phyloP scores from a whole-genome alignment of 169 alveolate genomes.

The Plasmodium vinckei region DNA sequence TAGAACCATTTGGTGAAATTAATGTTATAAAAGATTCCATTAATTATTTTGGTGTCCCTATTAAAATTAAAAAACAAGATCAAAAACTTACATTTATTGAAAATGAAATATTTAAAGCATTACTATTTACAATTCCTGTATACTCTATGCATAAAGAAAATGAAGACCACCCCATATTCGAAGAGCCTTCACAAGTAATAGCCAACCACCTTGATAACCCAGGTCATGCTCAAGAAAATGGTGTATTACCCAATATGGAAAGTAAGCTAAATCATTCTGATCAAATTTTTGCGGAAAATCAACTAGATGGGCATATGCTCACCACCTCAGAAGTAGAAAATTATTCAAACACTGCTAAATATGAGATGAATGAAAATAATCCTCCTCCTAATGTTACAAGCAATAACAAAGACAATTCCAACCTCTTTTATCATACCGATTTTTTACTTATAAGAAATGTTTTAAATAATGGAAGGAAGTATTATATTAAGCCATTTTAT shows the following conservation, averaged over 20 bases:
- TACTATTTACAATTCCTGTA: slow-evolving; percentile 41
- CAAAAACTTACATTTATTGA: slow-evolving; percentile 64
- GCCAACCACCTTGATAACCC: neutral
- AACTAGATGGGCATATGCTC: too few species aligned
- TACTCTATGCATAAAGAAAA: slow-evolving; percentile 2
- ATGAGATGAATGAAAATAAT: neutral
- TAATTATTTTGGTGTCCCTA: slow-evolving; percentile 60
- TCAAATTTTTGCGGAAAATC: neutral
- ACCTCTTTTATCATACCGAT: slow-evolving; percentile 41
- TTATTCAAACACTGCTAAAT: neutral
- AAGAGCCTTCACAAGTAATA: neutral
- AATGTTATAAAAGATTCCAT: slow-evolving; percentile 38
- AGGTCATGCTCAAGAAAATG: neutral
- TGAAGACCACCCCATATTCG: neutral
- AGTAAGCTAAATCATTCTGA: neutral
- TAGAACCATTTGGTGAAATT: slow-evolving; percentile 71
- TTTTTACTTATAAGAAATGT: slow-evolving; percentile 56
- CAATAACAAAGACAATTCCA: neutral
- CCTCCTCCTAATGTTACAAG: too few species aligned
- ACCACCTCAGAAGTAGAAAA: neutral
- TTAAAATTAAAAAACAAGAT: slow-evolving; percentile 26
- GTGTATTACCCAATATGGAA: neutral
- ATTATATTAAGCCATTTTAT: slow-evolving; percentile 50
- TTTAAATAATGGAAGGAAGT: neutral
- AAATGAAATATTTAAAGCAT: slow-evolving; percentile 57